Conservation (phyloP, 139 green algal genomes). For the Chlamydomonas schloesseri region DNA sequence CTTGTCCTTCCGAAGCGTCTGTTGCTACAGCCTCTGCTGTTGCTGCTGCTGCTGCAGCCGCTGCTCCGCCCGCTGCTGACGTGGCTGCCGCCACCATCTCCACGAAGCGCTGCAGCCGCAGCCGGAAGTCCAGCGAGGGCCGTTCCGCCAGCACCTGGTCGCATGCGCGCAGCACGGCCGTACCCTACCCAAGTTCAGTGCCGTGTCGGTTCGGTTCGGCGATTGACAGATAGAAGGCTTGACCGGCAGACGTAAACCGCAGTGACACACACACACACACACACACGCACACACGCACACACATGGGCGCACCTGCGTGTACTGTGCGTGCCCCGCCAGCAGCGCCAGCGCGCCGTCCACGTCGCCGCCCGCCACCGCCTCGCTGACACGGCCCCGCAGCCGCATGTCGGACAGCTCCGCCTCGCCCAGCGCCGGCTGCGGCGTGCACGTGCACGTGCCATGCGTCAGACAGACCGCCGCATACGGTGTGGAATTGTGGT, state of each 20-base stretch:
- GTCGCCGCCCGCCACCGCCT: conserved; percentile 47
- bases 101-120: conserved; percentile 78
- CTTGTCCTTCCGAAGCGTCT: too few species aligned
- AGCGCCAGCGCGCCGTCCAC: conserved; percentile 51
- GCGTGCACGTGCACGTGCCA: too few species aligned
- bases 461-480: too few species aligned
- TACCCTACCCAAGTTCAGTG: too few species aligned
- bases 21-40: background rate
- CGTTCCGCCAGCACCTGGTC: conserved; percentile 63
- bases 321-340: conserved; percentile 3
- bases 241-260: too few species aligned
- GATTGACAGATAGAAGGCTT: too few species aligned
- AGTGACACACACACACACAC: too few species aligned
- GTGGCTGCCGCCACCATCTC: conserved; percentile 51
- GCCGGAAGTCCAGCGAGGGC: conserved; percentile 65
- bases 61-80: background rate
- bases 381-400: conserved; percentile 52
- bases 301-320: background rate
- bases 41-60: too few species aligned
- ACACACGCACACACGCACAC: too few species aligned
- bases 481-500: too few species aligned
- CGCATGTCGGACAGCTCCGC: conserved; percentile 34
- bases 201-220: too few species aligned
- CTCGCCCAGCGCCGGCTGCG: conserved; percentile 8
- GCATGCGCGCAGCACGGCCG: too few species aligned